These are phyloP conservation scores for Diutina scorzettiae DNA, from an alignment of 1,139 yeast species.

Conservation along the genomic window DNA sequence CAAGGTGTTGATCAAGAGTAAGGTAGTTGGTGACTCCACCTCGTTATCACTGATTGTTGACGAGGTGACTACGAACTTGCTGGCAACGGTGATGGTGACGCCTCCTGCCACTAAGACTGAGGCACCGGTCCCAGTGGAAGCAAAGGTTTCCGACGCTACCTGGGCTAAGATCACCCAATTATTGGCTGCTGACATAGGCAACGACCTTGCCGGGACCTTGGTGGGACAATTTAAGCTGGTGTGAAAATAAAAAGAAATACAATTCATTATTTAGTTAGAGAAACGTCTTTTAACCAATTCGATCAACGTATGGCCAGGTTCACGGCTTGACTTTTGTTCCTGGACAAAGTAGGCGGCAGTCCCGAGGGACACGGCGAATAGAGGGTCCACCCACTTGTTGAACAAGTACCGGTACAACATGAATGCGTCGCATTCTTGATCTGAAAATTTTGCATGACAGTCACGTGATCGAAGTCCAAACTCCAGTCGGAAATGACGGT, in stretches of 20 bases:
- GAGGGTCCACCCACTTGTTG: slow-evolving; percentile 2
- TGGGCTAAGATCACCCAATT: background rate
- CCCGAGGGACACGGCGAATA: background rate
- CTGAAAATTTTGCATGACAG: no score
- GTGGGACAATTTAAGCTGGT: background rate
- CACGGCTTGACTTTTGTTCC: background rate
- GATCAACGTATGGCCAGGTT: background rate
- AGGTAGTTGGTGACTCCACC: background rate
- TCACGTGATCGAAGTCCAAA: no score
- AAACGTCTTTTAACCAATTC: background rate
- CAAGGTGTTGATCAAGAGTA: slow-evolving; percentile 3
- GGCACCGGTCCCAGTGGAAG: background rate
- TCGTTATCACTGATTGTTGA: background rate
- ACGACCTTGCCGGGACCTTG: background rate
- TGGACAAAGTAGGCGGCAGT: background rate
- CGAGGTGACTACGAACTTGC: background rate
- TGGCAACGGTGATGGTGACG: slow-evolving; percentile 4
- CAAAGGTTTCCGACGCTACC: background rate
- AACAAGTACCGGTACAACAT: slow-evolving; percentile 6
- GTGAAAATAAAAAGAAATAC: background rate
- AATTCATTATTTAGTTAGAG: background rate
- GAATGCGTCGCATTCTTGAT: no score
- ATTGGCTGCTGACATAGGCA: background rate
- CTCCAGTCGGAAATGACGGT: no score
- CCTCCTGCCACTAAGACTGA: background rate